Evolutionary conservation across 2,329 filamentous ascomycete species (phyloP).

Genomic region (Pyrenophora teres): DNA sequence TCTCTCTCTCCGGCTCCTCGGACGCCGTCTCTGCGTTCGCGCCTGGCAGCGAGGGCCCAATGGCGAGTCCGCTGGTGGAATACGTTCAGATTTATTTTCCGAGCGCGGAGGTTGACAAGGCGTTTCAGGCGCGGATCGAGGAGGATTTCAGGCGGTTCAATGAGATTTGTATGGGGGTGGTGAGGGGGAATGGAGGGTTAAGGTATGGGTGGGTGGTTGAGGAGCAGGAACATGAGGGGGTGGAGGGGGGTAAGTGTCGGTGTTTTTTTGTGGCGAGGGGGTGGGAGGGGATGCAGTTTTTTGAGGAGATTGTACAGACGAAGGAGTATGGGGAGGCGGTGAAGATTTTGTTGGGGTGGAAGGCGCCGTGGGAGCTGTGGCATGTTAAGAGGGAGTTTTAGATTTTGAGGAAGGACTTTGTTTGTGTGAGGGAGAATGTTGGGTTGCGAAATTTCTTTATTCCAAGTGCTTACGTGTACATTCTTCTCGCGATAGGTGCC

Average conservation of each 20-base stretch:
- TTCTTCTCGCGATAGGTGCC: conserved; percentile 11
- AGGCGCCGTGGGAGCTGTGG: conserved; percentile 4
- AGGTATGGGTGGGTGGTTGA: conserved; percentile 9
- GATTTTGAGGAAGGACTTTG: too few species aligned
- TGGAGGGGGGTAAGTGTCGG: not conserved
- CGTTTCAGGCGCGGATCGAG: not conserved
- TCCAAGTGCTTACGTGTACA: conserved; percentile 10
- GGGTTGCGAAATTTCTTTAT: not conserved
- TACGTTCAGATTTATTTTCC: conserved; percentile 7
- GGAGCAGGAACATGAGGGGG: conserved; percentile 6
- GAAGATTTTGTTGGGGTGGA: conserved; percentile 1
- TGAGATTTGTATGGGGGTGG: not conserved
- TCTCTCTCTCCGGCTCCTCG: not conserved
- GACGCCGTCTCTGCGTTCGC: not conserved
- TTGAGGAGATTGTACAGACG: not conserved
- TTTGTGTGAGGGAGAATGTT: not conserved
- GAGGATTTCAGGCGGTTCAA: not conserved
- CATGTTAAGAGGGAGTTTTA: conserved; percentile 8
- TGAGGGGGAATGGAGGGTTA: not conserved
- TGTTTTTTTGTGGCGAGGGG: conserved; percentile 11
- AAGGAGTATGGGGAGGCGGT: conserved; percentile 5
- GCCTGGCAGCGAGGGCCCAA: not conserved
- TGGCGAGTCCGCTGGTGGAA: conserved; percentile 5
- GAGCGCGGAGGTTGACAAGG: not conserved
- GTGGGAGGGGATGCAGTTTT: conserved; percentile 10